phyloP scores from a whole-genome alignment of 2,329 filamentous ascomycete species.

The Penicillium decumbens region DNA sequence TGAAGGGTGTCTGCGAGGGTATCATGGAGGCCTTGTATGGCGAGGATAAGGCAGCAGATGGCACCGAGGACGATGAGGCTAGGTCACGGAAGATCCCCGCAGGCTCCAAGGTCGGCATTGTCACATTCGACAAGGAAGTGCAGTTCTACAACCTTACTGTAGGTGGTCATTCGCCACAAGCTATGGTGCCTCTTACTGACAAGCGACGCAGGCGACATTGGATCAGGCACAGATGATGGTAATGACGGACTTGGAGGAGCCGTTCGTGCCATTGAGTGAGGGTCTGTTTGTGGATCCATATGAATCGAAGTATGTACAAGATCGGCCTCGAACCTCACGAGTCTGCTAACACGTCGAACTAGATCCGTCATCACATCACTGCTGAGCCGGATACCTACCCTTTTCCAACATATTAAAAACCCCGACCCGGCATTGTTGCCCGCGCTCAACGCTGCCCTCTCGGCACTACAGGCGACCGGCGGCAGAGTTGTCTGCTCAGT shows the following conservation, averaged over 20 bases:
- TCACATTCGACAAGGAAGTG: conserved; percentile 93
- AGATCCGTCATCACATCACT: conserved; percentile 78
- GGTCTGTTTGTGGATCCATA: conserved; percentile 93
- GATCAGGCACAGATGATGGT: conserved; percentile 96
- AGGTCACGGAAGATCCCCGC: conserved; percentile 60
- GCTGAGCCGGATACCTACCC: conserved; percentile 72
- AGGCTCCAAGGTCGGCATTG: conserved; percentile 84
- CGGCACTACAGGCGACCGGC: conserved; percentile 79
- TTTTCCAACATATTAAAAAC: conserved; percentile 85
- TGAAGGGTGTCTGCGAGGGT: conserved; percentile 86
- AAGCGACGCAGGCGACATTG: conserved; percentile 56
- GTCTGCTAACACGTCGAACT: conserved; percentile 23
- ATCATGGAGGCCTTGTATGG: conserved; percentile 82
- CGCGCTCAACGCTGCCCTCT: conserved; percentile 73
- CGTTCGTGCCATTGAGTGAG: conserved; percentile 86
- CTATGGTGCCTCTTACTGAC: conserved; percentile 24
- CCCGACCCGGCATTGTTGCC: conserved; percentile 85
- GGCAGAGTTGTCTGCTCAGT: conserved; percentile 89
- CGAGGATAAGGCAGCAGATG: conserved; percentile 52
- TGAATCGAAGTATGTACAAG: conserved; percentile 64
- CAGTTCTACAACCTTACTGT: conserved; percentile 96
- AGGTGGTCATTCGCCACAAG: conserved; percentile 37
- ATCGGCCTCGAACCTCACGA: background rate
- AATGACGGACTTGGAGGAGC: conserved; percentile 95
- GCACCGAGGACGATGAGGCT: conserved; percentile 48